A percentile compares a stretch with the other conserved stretches of the same genome.
Evolutionary conservation across 805 yeast genomes (phyloP).

Genomic region (Saccharomycopsis fermentans): DNA sequence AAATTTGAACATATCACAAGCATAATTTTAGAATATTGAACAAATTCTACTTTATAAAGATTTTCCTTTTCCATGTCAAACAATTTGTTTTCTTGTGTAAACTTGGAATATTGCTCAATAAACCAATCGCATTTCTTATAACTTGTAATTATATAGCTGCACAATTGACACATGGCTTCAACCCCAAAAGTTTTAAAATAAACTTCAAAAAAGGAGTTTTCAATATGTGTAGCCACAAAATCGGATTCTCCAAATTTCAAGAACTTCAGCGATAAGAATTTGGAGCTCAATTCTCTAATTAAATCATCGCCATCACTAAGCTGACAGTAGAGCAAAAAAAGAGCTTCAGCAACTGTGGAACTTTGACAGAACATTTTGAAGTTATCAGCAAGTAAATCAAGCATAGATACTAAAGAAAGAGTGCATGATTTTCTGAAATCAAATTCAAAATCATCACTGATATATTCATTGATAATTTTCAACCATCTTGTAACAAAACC

Average conservation of each 20-base stretch:
- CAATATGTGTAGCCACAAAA: constrained; percentile 1
- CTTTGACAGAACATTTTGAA: constrained; percentile 9
- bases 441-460: constrained; percentile 29
- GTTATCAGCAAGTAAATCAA: background rate
- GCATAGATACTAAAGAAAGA: constrained; percentile 12
- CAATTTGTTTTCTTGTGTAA: constrained; percentile 26
- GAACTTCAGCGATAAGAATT: constrained; percentile 1
- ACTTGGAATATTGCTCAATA: background rate
- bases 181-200: background rate
- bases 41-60: constrained; percentile 35
- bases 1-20: background rate
- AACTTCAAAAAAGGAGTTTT: background rate
- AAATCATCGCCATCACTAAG: constrained; percentile 12
- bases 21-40: background rate
- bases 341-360: constrained; percentile 2
- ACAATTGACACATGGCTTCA: constrained; percentile 1
- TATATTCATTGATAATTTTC: constrained; percentile 22
- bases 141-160: background rate
- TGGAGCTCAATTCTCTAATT: constrained; percentile 6
- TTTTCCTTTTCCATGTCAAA: constrained; percentile 64
- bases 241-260: background rate
- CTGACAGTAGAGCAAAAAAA: constrained; percentile 9
- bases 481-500: constrained; percentile 22
- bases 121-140: background rate
- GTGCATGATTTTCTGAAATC: constrained; percentile 9